Evolutionary conservation across 306 rosid genomes (phyloP), one percentile per base, ranked within the genome.

Genomic region (Quercus gilva): DNA sequence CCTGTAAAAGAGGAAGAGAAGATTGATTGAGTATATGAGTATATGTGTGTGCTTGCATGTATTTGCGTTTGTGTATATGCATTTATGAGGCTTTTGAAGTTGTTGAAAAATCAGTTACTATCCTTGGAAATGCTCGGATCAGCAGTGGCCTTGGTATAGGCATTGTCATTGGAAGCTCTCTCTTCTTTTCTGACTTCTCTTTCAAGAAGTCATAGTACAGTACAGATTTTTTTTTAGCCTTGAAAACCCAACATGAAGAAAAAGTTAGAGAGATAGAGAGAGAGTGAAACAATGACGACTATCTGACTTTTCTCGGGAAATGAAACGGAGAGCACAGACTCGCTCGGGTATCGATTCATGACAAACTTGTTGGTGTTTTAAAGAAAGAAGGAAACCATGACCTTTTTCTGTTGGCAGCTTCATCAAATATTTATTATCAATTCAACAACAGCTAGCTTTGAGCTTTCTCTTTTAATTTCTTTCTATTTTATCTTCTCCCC

Each of bases 261-360:
- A 81, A 45, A 57, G 28, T 53, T 71, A 78, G 55, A 58, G 67
- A 65, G 20, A 33, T 72, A 85, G 72, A 26, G 72, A 69, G 59
- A 31, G 76, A 41, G 33, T 76, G 82, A 74, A 83, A 55, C 81
- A 84, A 86, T 90, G 84, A 55, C 83, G 84, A 85, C 83, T 74
- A 74, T 87, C 89, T 88, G 92, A 89, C 87, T 37, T 61, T 64
- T 88, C 80, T 89, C 77, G 94, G 97, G 94, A 91, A 91, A 88
- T 88, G 93, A 84, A 86, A 86, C 77, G 80, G 72, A 81, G 85
- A 79, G 82, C 29, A 43, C 70, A 37, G 58, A 17, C 13, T 75
- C 41, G 33, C 13, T 75, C 41, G 33, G 84, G 80, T 7, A 57
- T 57, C 43, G 56, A 20, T 74, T 80, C 85, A 83, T 80, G 52